These are phyloP conservation scores for Globisporangium echinulatum DNA, from an alignment of 352 stramenopile species.

Conservation along the genomic window DNA sequence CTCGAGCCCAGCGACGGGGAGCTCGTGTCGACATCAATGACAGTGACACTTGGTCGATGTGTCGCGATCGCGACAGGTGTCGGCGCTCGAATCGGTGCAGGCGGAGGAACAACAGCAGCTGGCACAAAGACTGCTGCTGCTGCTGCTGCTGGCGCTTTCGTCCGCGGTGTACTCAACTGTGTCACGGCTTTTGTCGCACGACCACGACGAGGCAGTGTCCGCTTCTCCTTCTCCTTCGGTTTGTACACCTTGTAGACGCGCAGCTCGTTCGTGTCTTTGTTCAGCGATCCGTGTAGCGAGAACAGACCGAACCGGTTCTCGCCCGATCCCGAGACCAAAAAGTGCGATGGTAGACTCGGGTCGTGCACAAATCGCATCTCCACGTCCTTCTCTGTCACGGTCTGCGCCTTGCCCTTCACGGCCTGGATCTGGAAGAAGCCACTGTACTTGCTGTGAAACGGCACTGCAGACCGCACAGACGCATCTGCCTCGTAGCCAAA, in stretches of 20 bases:
- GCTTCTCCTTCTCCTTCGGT: slow-evolving; percentile 72
- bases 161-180: slow-evolving; percentile 7
- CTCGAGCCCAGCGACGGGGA: slow-evolving; percentile 45
- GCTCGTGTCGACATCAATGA: slow-evolving; percentile 39
- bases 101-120: slow-evolving; percentile 7
- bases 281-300: slow-evolving; percentile 57
- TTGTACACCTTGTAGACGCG: slow-evolving; percentile 87
- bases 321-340: slow-evolving; percentile 56
- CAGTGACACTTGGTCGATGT: slow-evolving; percentile 20
- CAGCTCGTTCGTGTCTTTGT: slow-evolving; percentile 74
- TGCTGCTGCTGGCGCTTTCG: background rate
- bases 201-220: slow-evolving; percentile 49
- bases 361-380: slow-evolving; percentile 80
- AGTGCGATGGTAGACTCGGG: slow-evolving; percentile 49
- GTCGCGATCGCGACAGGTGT: slow-evolving; percentile 26
- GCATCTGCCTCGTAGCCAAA: slow-evolving; percentile 62
- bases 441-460: slow-evolving; percentile 77
- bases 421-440: slow-evolving; percentile 86
- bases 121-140: slow-evolving; percentile 3
- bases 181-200: slow-evolving; percentile 8
- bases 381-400: slow-evolving; percentile 73
- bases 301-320: slow-evolving; percentile 82
- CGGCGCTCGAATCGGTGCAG: slow-evolving; percentile 12
- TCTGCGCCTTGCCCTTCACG: slow-evolving; percentile 78
- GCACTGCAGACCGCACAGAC: slow-evolving; percentile 55